phyloP scores from a whole-genome alignment of 1,284 basidiomycete genomes.

The Cutaneotrichosporon daszewskae region DNA sequence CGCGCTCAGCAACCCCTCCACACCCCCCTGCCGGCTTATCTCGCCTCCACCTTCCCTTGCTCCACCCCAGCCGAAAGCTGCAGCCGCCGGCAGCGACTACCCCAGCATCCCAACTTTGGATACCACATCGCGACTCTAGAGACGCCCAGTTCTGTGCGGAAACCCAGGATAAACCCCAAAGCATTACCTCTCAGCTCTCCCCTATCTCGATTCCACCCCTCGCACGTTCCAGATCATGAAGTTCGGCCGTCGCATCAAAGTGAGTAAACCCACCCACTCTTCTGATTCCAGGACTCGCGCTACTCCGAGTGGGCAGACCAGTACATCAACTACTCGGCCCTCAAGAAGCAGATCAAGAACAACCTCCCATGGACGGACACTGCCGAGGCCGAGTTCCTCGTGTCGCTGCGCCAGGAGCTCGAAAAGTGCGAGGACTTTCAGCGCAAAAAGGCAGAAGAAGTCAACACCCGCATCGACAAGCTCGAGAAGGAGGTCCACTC shows the following conservation, averaged over 20 bases:
- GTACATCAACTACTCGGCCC: slow-evolving; percentile 80
- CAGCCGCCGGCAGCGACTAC: too few relatives aligned
- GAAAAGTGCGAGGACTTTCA: slow-evolving; percentile 97
- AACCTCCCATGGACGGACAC: slow-evolving; percentile 60
- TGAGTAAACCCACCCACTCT: slow-evolving; percentile 44
- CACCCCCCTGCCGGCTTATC: too few relatives aligned
- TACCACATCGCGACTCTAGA: too few relatives aligned
- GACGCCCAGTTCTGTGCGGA: too few relatives aligned
- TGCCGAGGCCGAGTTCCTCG: slow-evolving; percentile 76
- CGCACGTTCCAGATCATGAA: slow-evolving; percentile 56
- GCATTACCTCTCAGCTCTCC: too few relatives aligned
- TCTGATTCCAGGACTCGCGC: slow-evolving; percentile 60
- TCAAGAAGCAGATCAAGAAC: slow-evolving; percentile 81
- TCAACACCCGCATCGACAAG: slow-evolving; percentile 69
- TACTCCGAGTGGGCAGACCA: slow-evolving; percentile 86
- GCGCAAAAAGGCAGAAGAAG: slow-evolving; percentile 79
- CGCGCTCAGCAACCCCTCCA: too few relatives aligned
- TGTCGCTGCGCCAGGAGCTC: slow-evolving; percentile 75
- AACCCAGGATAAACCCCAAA: too few relatives aligned
- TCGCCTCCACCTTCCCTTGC: too few relatives aligned
- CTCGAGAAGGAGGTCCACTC: slow-evolving; percentile 73
- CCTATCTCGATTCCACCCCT: too few relatives aligned
- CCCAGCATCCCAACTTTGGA: too few relatives aligned
- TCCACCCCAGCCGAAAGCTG: too few relatives aligned
- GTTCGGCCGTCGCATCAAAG: slow-evolving; percentile 82